Conservation (phyloP, 495 filamentous ascomycete genomes). For the Halenospora varia region DNA sequence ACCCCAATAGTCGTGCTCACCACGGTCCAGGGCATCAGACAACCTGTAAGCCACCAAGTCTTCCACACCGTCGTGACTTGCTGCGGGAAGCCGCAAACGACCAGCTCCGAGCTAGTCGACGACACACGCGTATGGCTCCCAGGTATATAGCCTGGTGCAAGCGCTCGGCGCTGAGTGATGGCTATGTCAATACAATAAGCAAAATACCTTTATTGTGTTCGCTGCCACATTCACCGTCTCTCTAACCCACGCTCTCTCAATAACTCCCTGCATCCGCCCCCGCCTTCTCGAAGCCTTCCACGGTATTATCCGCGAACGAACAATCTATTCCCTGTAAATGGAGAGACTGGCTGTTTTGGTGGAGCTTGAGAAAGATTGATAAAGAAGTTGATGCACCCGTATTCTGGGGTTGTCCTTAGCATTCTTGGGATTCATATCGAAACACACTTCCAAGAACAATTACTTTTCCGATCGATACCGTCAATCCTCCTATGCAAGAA, state of each 20-base stretch:
- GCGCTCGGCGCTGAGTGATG: neutral
- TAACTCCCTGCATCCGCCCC: neutral
- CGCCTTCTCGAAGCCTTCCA: neutral
- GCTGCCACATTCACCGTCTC: neutral
- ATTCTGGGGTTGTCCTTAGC: neutral
- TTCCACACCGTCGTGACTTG: neutral
- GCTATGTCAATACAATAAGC: neutral
- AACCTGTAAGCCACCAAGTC: neutral
- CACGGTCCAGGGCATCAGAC: neutral
- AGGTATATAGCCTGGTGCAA: neutral
- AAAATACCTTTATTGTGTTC: neutral
- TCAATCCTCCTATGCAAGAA: too few relatives aligned
- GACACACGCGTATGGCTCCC: neutral
- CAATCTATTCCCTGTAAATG: neutral
- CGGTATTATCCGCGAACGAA: neutral
- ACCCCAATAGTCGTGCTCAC: neutral
- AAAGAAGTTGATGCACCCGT: neutral
- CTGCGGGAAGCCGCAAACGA: neutral
- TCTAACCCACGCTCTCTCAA: constrained; percentile 7
- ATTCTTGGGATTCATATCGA: constrained; percentile 5
- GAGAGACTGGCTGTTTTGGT: neutral
- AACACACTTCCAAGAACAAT: too few relatives aligned
- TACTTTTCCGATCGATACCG: too few relatives aligned
- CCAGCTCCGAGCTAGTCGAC: neutral
- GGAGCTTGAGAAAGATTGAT: constrained; percentile 4